Percentiles rank a stretch among this genome's conserved stretches.
phyloP scores from a whole-genome alignment of 768 basidiomycete species.

The Termitomyces sp. region DNA sequence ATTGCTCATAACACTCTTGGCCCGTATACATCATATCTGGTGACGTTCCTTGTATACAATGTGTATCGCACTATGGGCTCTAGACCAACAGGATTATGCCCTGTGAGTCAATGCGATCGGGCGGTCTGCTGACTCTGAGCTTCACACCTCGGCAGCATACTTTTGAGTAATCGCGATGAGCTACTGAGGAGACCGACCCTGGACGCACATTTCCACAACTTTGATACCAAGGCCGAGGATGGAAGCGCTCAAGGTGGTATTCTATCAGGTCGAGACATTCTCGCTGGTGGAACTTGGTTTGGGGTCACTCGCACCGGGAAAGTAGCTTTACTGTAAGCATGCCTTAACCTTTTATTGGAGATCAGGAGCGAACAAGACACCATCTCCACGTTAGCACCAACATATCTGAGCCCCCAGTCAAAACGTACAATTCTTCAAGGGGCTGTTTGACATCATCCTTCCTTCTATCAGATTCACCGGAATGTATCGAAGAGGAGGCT shows the following conservation, averaged over 20 bases:
- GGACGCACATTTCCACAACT: conserved; percentile 64
- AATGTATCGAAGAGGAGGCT: conserved; percentile 44
- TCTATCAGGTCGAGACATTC: conserved; percentile 70
- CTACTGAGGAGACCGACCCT: conserved; percentile 59
- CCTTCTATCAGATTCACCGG: conserved; percentile 46
- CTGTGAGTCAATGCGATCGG: conserved; percentile 46
- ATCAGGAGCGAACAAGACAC: conserved; percentile 12
- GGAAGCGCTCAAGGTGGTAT: conserved; percentile 29
- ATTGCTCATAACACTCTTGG: not conserved
- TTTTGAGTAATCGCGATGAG: conserved; percentile 79
- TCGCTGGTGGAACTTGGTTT: conserved; percentile 81
- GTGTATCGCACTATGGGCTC: conserved; percentile 78
- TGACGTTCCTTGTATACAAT: conserved; percentile 27
- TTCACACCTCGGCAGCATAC: conserved; percentile 39
- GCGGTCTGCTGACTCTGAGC: conserved; percentile 2
- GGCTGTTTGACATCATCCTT: conserved; percentile 67
- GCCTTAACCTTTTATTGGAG: conserved; percentile 1
- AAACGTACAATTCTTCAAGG: conserved; percentile 50
- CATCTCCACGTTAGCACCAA: conserved; percentile 58
- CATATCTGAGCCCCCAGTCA: conserved; percentile 61
- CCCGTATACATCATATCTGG: not conserved
- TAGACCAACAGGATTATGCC: conserved; percentile 72
- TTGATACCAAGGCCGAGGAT: conserved; percentile 34
- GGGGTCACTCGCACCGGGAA: conserved; percentile 63
- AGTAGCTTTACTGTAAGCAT: conserved; percentile 65